Conservation (phyloP, 768 basidiomycete genomes). For the Russula ochroleuca region DNA sequence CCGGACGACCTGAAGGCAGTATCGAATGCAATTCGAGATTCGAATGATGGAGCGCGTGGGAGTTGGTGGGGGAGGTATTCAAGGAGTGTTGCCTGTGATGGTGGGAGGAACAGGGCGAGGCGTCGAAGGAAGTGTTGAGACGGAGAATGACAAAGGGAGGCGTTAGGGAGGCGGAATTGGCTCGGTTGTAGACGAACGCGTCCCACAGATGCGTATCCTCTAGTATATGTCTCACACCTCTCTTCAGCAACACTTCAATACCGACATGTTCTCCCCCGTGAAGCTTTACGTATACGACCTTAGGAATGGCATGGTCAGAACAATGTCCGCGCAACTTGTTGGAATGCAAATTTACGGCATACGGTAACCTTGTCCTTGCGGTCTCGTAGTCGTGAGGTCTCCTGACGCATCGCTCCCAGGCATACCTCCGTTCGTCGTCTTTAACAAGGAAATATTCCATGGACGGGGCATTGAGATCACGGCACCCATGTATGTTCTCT, state of each 20-base stretch:
- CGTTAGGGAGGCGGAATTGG: not conserved
- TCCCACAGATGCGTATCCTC: conserved; percentile 6
- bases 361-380: conserved; percentile 51
- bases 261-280: conserved; percentile 40
- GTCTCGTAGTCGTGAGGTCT: not conserved
- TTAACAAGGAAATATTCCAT: conserved; percentile 82
- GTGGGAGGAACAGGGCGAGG: conserved; percentile 51
- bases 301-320: conserved; percentile 77
- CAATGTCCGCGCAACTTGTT: conserved; percentile 73
- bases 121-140: not conserved
- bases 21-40: conserved; percentile 33
- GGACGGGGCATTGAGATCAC: conserved; percentile 79
- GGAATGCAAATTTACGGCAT: conserved; percentile 91
- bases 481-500: conserved; percentile 62
- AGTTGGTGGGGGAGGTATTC: conserved; percentile 56
- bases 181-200: conserved; percentile 25
- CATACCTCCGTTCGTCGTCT: conserved; percentile 91
- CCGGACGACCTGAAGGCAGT: conserved; percentile 51
- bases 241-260: not conserved
- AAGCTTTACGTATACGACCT: conserved; percentile 90
- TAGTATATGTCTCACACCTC: not conserved
- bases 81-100: conserved; percentile 58
- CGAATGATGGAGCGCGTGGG: conserved; percentile 34
- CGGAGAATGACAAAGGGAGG: not conserved
- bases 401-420: conserved; percentile 43